Base-by-base conservation (phyloP, 169 alveolate species). In the Amoebophrya sp. region DNA sequence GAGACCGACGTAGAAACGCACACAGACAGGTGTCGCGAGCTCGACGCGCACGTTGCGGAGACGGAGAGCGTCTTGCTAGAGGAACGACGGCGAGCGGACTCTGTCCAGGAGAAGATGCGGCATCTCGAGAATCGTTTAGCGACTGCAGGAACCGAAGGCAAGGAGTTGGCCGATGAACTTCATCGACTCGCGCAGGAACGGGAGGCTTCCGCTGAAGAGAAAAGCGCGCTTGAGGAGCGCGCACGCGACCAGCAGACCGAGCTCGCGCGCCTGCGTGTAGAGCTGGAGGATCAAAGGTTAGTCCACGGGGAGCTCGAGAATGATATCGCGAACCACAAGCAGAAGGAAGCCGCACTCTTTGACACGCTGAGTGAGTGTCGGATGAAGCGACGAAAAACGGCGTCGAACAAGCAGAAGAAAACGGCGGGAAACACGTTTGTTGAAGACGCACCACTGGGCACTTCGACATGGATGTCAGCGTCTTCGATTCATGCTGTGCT, bases 241-340 rank as follows among this genome's bases (percentile, higher is more conserved):
- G 38, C 2, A 36, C 18, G 2, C 2, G 1, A 29, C 39, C 26
- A 6, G 38, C 36, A 65, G n/a, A 65, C 33, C 3, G 83, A 65
- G n/a, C 36, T 6, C 39, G 33, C 36, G 36, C 18, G 2, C 18
- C 2, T 65, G 83, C 83, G 33, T 6, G 83, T 0, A 36, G 83
- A 65, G 26, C 83, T 65, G 10, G 83, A 29, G 83, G 83, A 65
- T 0, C 83, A 65, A 18, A 36, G 38, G 83, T 36, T 65, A 29
- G 83, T 65, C 39, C 83, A 65, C 36, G 83, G n/a, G 83, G 83
- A 65, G 83, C 2, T 65, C 33, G 83, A 65, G n/a, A 65, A 65
- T 36, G 83, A 65, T 26, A 29, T 65, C 33, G 38, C 18, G 26
- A 6, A 6, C 33, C 33, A 26, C 83, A 12, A 29, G 83, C 83